Evolutionary conservation across 2,329 filamentous ascomycete genomes (phyloP).

Genomic region (Trichophyton equinum): DNA sequence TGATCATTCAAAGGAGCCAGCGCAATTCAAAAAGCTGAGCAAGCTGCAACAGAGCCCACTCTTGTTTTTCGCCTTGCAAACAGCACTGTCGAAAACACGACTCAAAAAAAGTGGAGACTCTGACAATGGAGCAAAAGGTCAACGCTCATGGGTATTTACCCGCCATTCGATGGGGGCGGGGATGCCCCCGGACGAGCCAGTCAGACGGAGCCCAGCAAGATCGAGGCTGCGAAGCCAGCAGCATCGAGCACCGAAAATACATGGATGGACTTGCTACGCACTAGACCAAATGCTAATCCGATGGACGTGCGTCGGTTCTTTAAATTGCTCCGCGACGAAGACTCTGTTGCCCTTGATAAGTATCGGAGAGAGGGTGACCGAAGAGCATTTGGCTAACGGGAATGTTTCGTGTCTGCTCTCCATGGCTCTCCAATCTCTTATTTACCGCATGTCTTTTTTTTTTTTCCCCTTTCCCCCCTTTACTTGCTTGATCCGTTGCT

Average conservation of each 20-base stretch:
- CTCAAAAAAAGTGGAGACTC: slow-evolving; percentile 19
- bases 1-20: not conserved
- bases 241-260: not conserved
- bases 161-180: slow-evolving; percentile 21
- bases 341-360: slow-evolving; percentile 15
- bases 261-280: slow-evolving; percentile 2
- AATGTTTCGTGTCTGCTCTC: not conserved
- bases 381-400: slow-evolving; percentile 8
- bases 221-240: not conserved
- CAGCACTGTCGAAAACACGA: slow-evolving; percentile 14
- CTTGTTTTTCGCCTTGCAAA: slow-evolving; percentile 17
- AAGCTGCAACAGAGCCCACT: slow-evolving; percentile 10
- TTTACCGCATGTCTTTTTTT: not conserved
- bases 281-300: slow-evolving; percentile 13
- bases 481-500: not conserved
- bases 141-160: slow-evolving; percentile 22
- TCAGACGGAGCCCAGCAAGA: not conserved
- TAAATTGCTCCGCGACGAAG: slow-evolving; percentile 17
- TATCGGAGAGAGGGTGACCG: slow-evolving; percentile 9
- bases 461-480: not conserved
- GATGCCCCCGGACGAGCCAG: slow-evolving; percentile 8
- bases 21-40: not conserved
- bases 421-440: not conserved
- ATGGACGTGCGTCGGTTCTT: slow-evolving; percentile 18
- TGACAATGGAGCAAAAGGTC: slow-evolving; percentile 20